phyloP scores from a whole-genome alignment of 2,329 filamentous ascomycete species.

The Stachybotrys echinatus region DNA sequence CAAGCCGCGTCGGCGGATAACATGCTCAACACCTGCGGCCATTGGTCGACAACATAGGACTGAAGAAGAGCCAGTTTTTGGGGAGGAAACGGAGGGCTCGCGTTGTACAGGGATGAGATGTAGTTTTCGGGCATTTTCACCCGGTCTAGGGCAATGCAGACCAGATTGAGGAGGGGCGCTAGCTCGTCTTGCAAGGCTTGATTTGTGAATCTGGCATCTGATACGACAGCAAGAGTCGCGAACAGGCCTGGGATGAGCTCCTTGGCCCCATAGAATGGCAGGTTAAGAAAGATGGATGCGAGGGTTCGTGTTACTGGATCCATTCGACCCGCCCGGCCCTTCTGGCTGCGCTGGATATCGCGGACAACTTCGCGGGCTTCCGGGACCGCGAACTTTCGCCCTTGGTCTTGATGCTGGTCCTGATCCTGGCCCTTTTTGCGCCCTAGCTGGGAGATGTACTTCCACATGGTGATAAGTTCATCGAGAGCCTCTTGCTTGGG shows the following conservation, averaged over 20 bases:
- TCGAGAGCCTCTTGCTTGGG: conserved; percentile 13
- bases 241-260: conserved; percentile 25
- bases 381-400: conserved; percentile 23
- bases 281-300: conserved; percentile 25
- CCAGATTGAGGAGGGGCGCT: conserved; percentile 21
- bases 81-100: conserved; percentile 5
- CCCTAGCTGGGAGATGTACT: conserved; percentile 28
- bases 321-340: conserved; percentile 3
- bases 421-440: conserved; percentile 15
- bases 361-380: conserved; percentile 5
- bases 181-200: conserved; percentile 8
- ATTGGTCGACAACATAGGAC: conserved; percentile 21
- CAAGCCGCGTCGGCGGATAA: conserved; percentile 7
- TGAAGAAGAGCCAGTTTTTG: conserved; percentile 14
- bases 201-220: conserved; percentile 16
- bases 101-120: not conserved
- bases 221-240: conserved; percentile 23
- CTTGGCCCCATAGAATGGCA: conserved; percentile 13
- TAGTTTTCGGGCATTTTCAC: not conserved
- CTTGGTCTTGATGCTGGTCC: conserved; percentile 7
- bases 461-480: conserved; percentile 29
- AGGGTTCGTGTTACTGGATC: conserved; percentile 14
- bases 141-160: not conserved
- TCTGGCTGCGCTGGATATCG: not conserved
- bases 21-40: conserved; percentile 17